Base-by-base conservation (phyloP, 345 rosid species). In the Rhodamnia argentea region DNA sequence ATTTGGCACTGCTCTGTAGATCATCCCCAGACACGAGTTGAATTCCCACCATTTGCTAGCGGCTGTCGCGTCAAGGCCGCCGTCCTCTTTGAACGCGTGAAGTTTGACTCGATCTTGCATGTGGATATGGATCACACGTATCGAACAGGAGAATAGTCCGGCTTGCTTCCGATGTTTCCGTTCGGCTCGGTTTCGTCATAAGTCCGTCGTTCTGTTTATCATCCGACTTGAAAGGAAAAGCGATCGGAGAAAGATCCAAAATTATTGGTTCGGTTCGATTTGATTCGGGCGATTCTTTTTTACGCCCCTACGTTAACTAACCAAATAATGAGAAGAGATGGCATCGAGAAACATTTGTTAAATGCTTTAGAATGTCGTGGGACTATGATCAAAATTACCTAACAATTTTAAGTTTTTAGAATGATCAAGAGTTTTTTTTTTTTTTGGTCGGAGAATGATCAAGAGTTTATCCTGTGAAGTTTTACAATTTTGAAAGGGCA, bases 221-320 rank as follows among this genome's bases (percentile, higher is more conserved):
- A 18, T 3, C 13, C 26, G 32, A 9, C 9, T 37, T 2, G 3
- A 70, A 9, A 9, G 7, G 13, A 9, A 70, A 37, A 1, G 22
- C 10, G 2, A 10, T 6, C 0, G 3, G 5, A 5, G 9, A 32
- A 32, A 37, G 6, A 32, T 1, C 23, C 4, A 18, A 18, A 70
- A 18, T 1, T 18, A 20, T 70, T 0, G 10, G 54, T 4, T 2
- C 20, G 7, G 13, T 70, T 18, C 24, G 0, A 3, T 64, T 32
- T 0, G 4, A 5, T 10, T 64, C 81, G 26, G 52, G 10, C 7
- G 26, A 18, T 23, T 5, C 6, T 10, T 20, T 70, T 32, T 18
- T 12, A 16, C 2, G 0, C 24, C 2, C 7, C 13, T 22, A 9
- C 12, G 22, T 22, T 23, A 1, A 9, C n/a, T 56, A 3, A 32